Conservation (phyloP, 2,329 filamentous ascomycete genomes). For the Aspergillus udagawae region DNA sequence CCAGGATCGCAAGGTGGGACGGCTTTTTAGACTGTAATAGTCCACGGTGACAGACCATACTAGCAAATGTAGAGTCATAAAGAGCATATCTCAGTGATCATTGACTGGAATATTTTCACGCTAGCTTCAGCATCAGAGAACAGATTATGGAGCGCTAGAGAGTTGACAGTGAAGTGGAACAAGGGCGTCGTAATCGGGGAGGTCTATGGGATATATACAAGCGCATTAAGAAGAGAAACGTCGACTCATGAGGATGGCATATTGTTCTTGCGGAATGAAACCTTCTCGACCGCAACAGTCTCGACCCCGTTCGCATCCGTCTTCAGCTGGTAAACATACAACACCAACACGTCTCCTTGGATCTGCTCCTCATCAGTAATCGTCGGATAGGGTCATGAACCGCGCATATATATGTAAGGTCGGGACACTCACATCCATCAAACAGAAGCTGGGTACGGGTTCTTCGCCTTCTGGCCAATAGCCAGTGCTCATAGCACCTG, state of each 20-base stretch:
- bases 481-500: constrained; percentile 60
- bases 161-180: constrained; percentile 6
- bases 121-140: background rate
- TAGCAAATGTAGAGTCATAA: background rate
- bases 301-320: constrained; percentile 73
- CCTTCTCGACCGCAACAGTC: constrained; percentile 79
- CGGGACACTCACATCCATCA: constrained; percentile 84
- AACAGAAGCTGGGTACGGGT: constrained; percentile 83
- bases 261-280: constrained; percentile 76
- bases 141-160: background rate
- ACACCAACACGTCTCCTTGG: constrained; percentile 89
- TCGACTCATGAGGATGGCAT: constrained; percentile 51
- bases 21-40: background rate
- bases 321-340: constrained; percentile 88
- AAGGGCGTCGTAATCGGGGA: constrained; percentile 15
- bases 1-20: background rate
- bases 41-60: background rate
- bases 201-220: constrained; percentile 31
- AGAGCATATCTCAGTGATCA: background rate
- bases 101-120: background rate
- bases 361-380: constrained; percentile 54
- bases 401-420: background rate
- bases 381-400: background rate
- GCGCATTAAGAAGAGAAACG: constrained; percentile 8
- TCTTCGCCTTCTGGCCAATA: constrained; percentile 62